Conservation (phyloP, 106 monocot species). For the Agapanthus africanus region DNA sequence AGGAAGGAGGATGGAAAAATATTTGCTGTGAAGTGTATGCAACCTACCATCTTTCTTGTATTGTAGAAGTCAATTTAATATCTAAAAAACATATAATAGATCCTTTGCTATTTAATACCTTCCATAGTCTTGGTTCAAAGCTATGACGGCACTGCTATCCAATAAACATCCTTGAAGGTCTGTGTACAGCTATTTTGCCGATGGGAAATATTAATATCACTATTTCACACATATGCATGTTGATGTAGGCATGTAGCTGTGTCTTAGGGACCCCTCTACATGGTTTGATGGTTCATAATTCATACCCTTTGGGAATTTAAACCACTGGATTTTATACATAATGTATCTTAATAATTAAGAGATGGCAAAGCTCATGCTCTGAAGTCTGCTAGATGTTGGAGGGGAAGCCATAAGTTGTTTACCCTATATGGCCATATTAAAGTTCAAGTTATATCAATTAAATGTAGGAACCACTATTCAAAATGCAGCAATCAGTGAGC, state of each 20-base stretch:
- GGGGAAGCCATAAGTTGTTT: background rate
- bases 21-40: constrained; percentile 96
- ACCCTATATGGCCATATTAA: too few relatives aligned
- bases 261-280: too few relatives aligned
- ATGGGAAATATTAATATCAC: too few relatives aligned
- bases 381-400: background rate
- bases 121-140: background rate
- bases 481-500: background rate
- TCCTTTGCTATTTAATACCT: background rate
- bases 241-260: too few relatives aligned
- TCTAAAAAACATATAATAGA: background rate
- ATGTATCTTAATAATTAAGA: background rate
- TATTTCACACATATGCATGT: too few relatives aligned
- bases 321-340: too few relatives aligned
- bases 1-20: constrained; percentile 81
- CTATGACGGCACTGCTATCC: background rate
- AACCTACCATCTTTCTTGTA: background rate
- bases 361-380: background rate
- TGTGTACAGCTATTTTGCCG: too few relatives aligned
- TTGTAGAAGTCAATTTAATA: background rate
- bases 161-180: background rate
- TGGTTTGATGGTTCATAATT: too few relatives aligned
- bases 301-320: too few relatives aligned
- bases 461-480: background rate
- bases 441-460: background rate